Evolutionary conservation across 2,329 filamentous ascomycete genomes (phyloP).

Genomic region (Geosmithia morbida): DNA sequence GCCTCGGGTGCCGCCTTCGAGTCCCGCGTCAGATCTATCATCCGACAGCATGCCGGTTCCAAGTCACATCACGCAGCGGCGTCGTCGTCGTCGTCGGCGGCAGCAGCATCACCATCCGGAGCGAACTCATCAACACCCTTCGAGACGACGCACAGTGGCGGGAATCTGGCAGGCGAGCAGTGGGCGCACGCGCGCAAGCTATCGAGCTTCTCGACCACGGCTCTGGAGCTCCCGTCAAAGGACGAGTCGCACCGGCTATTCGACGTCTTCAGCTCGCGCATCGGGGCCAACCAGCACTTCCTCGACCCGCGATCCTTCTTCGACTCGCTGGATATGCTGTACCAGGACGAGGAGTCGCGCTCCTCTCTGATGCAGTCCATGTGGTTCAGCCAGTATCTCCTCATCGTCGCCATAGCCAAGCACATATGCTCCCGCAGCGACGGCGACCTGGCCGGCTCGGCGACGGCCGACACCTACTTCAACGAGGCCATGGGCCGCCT

Average conservation of each 20-base stretch:
- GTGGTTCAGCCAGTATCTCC: slow-evolving; percentile 13
- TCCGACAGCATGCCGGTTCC: slow-evolving; percentile 6
- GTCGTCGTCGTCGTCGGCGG: slow-evolving; percentile 2
- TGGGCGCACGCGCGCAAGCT: slow-evolving; percentile 6
- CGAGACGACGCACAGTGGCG: slow-evolving; percentile 3
- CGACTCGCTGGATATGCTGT: slow-evolving; percentile 10
- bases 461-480: slow-evolving; percentile 10
- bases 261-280: slow-evolving; percentile 9
- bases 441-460: slow-evolving; percentile 2
- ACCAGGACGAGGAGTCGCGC: slow-evolving; percentile 7
- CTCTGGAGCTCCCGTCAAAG: slow-evolving; percentile 5
- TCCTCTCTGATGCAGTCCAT: slow-evolving; percentile 7
- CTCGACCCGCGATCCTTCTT: slow-evolving; percentile 11
- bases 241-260: slow-evolving; percentile 8
- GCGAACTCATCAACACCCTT: slow-evolving; percentile 10
- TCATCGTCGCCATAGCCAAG: slow-evolving; percentile 15
- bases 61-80: slow-evolving; percentile 11
- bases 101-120: slow-evolving; percentile 2
- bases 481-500: slow-evolving; percentile 11
- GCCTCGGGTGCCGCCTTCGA: slow-evolving; percentile 10
- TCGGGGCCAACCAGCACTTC: slow-evolving; percentile 14
- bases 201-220: slow-evolving; percentile 9
- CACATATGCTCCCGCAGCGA: slow-evolving; percentile 9
- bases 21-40: slow-evolving; percentile 7
- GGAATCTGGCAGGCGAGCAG: background rate